Base-by-base conservation (phyloP, 768 basidiomycete species). In the Agaricus subrufescens region DNA sequence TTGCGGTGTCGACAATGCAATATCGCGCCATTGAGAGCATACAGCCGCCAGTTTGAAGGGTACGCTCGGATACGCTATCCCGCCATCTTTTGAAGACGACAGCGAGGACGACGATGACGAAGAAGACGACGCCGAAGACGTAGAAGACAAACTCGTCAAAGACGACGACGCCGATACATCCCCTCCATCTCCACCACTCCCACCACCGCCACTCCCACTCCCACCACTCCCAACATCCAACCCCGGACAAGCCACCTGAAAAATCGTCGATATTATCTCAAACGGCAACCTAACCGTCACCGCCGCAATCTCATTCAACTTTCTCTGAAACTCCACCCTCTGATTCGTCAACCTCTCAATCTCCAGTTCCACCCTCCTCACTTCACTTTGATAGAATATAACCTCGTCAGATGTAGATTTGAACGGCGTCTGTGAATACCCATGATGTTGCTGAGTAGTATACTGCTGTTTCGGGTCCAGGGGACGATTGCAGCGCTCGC, bases 21-120 rank as follows among this genome's bases (percentile, higher is more conserved):
- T 46, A 3, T 52, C 44, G 1, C 58, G 50, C 58, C 58, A 60
- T 8, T 52, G 54, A 8, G 50, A 47, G 48, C 54, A 60, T 1
- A 60, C 46, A 9, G 54, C 34, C 11, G 50, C 39, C n/a, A 60
- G 46, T 39, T 46, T 56, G 54, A 60, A 52, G 1, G 58, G 58
- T 7, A 55, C 26, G 7, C 26, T 48, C 0, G 54, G 54, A 34
- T 48, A 55, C 3, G 54, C 49, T 14, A 55, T 42, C 11, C 54
- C 54, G 9, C 53, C 53, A 11, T 54, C 46, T 14, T 48, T 55
- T 34, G 49, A n/a, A n/a, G 8, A 3, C 11, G 25, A 7, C n/a
- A 50, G 3, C 19, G 31, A 34, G 2, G 34, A 34, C 7, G 34
- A 34, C 34, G 34, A 34, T 34, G 34, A 34, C 1, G 34, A 34